Conservation (phyloP, 305 asterid species). For the Fraxinus ornus region DNA sequence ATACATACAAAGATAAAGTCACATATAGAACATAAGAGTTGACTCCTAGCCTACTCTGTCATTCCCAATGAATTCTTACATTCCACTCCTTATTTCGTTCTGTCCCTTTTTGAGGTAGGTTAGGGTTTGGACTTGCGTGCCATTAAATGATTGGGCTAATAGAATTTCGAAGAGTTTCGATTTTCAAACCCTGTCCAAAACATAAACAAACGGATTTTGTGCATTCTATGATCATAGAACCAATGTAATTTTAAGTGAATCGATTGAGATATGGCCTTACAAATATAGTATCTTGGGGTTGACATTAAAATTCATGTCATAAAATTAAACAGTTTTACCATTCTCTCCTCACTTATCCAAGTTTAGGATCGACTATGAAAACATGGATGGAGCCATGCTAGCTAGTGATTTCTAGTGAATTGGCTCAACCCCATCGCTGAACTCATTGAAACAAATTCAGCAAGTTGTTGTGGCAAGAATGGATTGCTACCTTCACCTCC, state of each 20-base stretch:
- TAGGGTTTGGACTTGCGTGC: background rate
- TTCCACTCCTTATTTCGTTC: background rate
- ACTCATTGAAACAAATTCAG: conserved; percentile 65
- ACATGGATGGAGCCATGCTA: background rate
- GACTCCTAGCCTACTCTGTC: background rate
- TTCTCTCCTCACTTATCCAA: background rate
- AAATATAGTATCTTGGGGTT: background rate
- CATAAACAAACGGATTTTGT: background rate
- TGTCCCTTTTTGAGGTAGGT: background rate
- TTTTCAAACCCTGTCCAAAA: background rate
- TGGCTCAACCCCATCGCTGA: conserved; percentile 73
- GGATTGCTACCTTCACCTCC: conserved; percentile 51
- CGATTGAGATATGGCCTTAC: background rate
- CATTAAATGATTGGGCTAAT: background rate
- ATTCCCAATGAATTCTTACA: background rate
- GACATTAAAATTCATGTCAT: background rate
- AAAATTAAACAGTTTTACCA: background rate
- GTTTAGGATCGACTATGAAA: background rate
- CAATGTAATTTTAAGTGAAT: background rate
- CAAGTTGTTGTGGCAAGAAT: conserved; percentile 64
- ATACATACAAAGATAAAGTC: background rate
- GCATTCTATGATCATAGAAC: background rate
- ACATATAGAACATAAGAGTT: background rate
- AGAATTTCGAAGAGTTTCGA: background rate
- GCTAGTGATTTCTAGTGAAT: conserved; percentile 49